phyloP scores from a whole-genome alignment of 257 asterid species.

The Solanum tarapatanum region DNA sequence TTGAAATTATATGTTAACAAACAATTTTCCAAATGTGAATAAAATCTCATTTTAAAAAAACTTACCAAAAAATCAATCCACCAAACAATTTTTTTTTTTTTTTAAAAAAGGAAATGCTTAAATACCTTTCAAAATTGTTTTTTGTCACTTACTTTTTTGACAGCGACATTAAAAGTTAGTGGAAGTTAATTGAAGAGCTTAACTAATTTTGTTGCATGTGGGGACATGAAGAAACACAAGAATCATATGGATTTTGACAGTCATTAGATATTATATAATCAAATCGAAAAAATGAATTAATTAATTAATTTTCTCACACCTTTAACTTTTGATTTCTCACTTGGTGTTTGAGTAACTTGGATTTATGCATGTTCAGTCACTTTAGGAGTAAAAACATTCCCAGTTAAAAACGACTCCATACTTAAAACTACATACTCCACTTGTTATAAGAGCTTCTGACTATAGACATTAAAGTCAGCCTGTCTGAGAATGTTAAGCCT shows the following conservation, averaged over 20 bases:
- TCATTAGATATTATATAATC: not conserved
- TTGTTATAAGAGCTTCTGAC: no score
- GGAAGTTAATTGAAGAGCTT: not conserved
- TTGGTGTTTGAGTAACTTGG: not conserved
- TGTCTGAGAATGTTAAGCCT: not conserved
- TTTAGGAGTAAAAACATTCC: not conserved
- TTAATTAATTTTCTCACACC: not conserved
- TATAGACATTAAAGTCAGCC: no score
- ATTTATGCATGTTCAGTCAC: not conserved
- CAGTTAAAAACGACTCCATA: no score
- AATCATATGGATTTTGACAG: not conserved
- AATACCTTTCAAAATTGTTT: not conserved
- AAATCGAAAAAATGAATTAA: not conserved
- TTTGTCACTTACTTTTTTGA: not conserved
- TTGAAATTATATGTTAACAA: not conserved
- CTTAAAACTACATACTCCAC: not conserved
- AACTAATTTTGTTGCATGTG: not conserved
- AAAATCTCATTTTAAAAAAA: not conserved
- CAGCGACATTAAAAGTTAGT: not conserved
- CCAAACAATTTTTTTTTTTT: not conserved
- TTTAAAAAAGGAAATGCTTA: not conserved
- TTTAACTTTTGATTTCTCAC: not conserved
- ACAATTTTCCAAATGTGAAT: not conserved
- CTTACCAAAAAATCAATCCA: not conserved
- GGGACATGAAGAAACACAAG: not conserved